Conservation (phyloP, 257 asterid genomes). For the Ehretia macrophylla region DNA sequence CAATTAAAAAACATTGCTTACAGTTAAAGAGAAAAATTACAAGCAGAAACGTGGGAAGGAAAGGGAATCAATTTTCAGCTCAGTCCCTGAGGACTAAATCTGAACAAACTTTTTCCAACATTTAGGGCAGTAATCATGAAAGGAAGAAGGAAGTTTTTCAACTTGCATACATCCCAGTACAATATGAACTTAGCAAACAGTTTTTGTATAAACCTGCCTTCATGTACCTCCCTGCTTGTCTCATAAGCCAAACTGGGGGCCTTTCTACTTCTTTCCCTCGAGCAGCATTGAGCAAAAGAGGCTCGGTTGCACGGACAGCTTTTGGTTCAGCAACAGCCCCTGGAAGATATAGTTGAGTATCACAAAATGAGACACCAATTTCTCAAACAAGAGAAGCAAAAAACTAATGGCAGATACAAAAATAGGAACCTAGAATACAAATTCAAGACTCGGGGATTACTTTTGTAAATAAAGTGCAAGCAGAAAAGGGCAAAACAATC, state of each 20-base stretch:
- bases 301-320: slow-evolving; percentile 64
- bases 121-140: too few species aligned
- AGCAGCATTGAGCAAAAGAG: slow-evolving; percentile 79
- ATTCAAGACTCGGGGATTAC: too few species aligned
- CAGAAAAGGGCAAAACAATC: not conserved
- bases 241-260: slow-evolving; percentile 99
- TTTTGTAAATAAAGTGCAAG: not conserved
- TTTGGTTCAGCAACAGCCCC: slow-evolving; percentile 89
- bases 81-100: too few species aligned
- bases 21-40: too few species aligned
- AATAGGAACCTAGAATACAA: too few species aligned
- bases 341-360: slow-evolving; percentile 20
- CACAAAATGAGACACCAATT: not conserved
- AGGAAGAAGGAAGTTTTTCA: too few species aligned
- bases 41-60: too few species aligned
- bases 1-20: too few species aligned
- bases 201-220: slow-evolving; percentile 77
- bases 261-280: slow-evolving; percentile 90
- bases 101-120: too few species aligned
- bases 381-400: too few species aligned
- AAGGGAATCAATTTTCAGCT: too few species aligned
- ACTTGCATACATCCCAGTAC: too few species aligned
- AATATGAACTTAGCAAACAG: not conserved
- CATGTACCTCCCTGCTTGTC: slow-evolving; percentile 99
- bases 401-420: not conserved